Evolutionary conservation across 768 basidiomycete genomes (phyloP).

Genomic region (Rossbeevera mucosa): DNA sequence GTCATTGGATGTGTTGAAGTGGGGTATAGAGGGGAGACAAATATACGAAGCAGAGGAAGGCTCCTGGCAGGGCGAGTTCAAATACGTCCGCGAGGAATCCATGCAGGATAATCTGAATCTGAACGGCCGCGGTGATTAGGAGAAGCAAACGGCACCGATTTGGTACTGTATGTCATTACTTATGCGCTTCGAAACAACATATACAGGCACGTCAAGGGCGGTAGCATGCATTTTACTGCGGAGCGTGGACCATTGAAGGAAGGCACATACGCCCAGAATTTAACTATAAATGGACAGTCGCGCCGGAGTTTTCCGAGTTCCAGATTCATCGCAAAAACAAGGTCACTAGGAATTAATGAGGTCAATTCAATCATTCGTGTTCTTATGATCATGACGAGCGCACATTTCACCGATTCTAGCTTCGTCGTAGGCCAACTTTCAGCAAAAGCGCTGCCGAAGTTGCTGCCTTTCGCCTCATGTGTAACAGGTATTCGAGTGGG

Average conservation of each 20-base stretch:
- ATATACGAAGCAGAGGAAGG: background rate
- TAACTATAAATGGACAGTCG: background rate
- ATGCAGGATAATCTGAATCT: too few species aligned
- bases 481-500: too few species aligned
- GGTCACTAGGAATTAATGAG: too few species aligned
- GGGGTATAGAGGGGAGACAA: background rate
- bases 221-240: background rate
- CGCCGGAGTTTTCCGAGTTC: background rate
- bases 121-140: background rate
- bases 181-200: background rate
- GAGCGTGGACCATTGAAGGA: too few species aligned
- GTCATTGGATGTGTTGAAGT: background rate
- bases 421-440: background rate
- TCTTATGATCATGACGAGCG: background rate
- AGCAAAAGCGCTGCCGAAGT: background rate
- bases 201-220: background rate
- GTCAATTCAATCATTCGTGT: background rate
- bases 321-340: background rate
- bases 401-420: background rate
- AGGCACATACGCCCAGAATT: background rate
- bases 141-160: background rate
- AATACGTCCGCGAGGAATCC: background rate
- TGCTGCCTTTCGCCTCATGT: background rate
- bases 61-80: background rate
- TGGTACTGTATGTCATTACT: background rate